phyloP scores from a whole-genome alignment of 2,329 filamentous ascomycete genomes.

The Calonectria multiphialidica region DNA sequence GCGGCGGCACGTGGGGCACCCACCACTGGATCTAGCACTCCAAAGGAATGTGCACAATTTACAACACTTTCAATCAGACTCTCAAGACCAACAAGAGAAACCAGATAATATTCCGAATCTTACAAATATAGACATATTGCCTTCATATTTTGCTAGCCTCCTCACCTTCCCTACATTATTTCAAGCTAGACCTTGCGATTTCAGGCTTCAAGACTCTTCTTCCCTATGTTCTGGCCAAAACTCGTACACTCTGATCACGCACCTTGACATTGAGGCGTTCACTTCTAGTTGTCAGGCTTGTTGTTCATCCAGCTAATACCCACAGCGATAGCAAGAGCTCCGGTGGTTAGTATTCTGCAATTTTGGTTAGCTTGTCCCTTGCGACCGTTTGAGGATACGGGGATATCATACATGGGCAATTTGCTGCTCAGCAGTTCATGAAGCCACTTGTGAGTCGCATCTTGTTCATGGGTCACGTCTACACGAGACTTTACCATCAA shows the following conservation, averaged over 20 bases:
- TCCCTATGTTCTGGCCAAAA: not conserved
- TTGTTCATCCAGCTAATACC: conserved; percentile 43
- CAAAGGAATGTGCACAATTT: not conserved
- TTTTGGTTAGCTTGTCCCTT: conserved; percentile 18
- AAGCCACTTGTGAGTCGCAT: not conserved
- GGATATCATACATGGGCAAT: conserved; percentile 34
- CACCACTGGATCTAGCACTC: not conserved
- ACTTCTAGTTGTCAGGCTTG: conserved; percentile 28
- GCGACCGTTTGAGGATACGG: not conserved
- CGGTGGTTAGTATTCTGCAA: conserved; percentile 39
- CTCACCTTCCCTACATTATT: too few relatives aligned
- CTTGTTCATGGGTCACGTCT: not conserved
- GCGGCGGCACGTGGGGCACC: conserved; percentile 9
- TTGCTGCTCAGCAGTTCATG: conserved; percentile 9
- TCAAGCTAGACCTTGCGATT: not conserved
- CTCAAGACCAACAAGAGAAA: not conserved
- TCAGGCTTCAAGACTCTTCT: not conserved
- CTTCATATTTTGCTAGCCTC: not conserved
- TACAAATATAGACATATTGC: not conserved
- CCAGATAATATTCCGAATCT: not conserved
- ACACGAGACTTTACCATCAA: not conserved
- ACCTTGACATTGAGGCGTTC: conserved; percentile 21
- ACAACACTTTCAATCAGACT: not conserved
- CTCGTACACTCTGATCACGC: conserved; percentile 1
- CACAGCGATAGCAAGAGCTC: conserved; percentile 40